Base-by-base conservation (phyloP, 164 flowering plant genomes). In the Euptelea pleiosperma region DNA sequence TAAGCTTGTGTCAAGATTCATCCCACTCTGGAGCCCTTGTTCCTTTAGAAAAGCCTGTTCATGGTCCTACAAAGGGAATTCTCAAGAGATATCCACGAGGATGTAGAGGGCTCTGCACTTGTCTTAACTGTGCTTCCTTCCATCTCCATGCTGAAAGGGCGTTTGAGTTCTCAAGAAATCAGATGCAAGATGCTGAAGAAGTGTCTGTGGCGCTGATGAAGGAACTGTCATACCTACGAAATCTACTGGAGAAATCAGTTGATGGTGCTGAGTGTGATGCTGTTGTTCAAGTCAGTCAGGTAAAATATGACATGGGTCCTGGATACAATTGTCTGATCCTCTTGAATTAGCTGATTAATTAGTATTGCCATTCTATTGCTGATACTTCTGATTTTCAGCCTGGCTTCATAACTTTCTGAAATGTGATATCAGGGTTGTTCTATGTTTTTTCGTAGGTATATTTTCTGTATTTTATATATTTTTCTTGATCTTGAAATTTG, bases 81-180 rank as follows among this genome's bases (percentile, higher is more conserved):
- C 72, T 83, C 18, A 82, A 83, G 72, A 82, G 73, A 63, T 71
- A 68, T 67, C 81, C 79, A 10, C 49, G 73, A 52, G 85, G 81
- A 22, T 82, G 89, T 74, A 73, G 85, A 64, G 91, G 88, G 24
- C 55, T 75, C 6, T 85, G 90, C 58, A 53, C 51, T 46, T 88
- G 96, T 70, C 67, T 79, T 30, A 70, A 66, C 29, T 85, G 92
- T 64, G 62, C 87, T 52, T 77, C 89, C 3, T 83, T 82, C 64
- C 80, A 81, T 18, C 82, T 84, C 18, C 73, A 89, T 73, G 88
- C 89, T 15, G 89, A 82, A 30, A 82, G 74, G 55, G 72, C 92
- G 52, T 84, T 80, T 66, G 88, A 86, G 39, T 89, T 86, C 63
- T 86, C 89, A 14, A 75, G 73, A 55, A 84, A 75, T 65, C 96